Evolutionary conservation across 805 yeast species (phyloP).

Genomic region (Lachancea fermentati): DNA sequence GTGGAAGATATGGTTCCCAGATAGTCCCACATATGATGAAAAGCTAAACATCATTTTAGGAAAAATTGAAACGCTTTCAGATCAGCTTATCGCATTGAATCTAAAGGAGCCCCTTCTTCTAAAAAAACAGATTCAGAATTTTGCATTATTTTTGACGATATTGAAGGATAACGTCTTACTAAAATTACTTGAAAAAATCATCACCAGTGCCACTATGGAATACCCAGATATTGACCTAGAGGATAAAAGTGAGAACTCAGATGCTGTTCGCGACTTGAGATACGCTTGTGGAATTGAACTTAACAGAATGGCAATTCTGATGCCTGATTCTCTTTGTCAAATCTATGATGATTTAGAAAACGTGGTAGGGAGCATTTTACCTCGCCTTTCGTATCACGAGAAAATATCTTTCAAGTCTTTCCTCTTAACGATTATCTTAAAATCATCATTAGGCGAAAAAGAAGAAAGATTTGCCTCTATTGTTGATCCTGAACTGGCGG

Average conservation of each 20-base stretch:
- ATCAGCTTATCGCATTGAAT: conserved; percentile 66
- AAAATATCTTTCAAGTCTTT: conserved; percentile 91
- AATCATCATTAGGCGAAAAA: conserved; percentile 69
- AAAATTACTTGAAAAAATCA: conserved; percentile 75
- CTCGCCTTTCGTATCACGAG: conserved; percentile 82
- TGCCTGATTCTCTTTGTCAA: conserved; percentile 83
- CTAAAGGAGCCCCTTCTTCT: conserved; percentile 74
- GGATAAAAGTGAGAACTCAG: conserved; percentile 64
- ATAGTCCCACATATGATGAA: conserved; percentile 41
- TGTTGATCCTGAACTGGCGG: conserved; percentile 86
- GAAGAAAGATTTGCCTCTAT: conserved; percentile 74
- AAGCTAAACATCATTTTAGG: conserved; percentile 46
- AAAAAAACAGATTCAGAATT: conserved; percentile 82
- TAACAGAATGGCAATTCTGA: conserved; percentile 86
- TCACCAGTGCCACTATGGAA: conserved; percentile 77
- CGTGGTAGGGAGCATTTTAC: conserved; percentile 67
- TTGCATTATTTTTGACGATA: conserved; percentile 90
- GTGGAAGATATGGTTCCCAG: conserved; percentile 89
- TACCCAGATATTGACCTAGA: conserved; percentile 52
- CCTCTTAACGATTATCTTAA: conserved; percentile 81
- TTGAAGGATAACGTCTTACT: conserved; percentile 80
- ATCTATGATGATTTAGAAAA: conserved; percentile 78
- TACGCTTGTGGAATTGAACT: conserved; percentile 93
- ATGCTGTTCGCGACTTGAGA: conserved; percentile 77
- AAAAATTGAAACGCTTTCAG: conserved; percentile 64